phyloP scores from a whole-genome alignment of 2,329 filamentous ascomycete species.

The Aspergillus carbonarius region DNA sequence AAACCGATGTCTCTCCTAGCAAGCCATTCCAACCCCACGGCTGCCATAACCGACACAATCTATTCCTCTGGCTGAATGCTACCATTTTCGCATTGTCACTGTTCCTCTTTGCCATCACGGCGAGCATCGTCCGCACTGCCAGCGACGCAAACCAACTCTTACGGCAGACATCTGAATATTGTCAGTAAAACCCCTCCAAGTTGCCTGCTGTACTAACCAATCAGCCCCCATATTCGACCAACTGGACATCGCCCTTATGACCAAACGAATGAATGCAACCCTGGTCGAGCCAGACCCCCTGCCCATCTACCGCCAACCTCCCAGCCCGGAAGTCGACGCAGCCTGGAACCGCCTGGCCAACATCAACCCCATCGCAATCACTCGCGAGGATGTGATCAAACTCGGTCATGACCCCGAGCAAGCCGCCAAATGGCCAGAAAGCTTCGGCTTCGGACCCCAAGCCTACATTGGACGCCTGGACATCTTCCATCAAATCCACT shows the following conservation, averaged over 20 bases:
- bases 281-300: background rate
- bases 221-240: background rate
- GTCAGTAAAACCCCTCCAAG: background rate
- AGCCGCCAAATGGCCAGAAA: background rate
- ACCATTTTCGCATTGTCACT: background rate
- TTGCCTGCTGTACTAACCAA: background rate
- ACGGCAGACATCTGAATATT: background rate
- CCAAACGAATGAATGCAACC: background rate
- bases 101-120: background rate
- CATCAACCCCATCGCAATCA: background rate
- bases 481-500: constrained; percentile 9
- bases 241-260: background rate
- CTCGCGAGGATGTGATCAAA: background rate
- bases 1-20: background rate
- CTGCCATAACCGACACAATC: background rate
- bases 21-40: background rate
- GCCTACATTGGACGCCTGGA: constrained; percentile 7
- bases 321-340: constrained; percentile 2
- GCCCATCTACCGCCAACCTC: constrained; percentile 4
- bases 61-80: background rate
- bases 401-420: constrained; percentile 3
- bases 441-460: constrained; percentile 4
- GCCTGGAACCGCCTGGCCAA: constrained; percentile 5
- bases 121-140: background rate
- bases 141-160: background rate